phyloP scores from a whole-genome alignment of 306 rosid genomes.

The Benincasa hispida region DNA sequence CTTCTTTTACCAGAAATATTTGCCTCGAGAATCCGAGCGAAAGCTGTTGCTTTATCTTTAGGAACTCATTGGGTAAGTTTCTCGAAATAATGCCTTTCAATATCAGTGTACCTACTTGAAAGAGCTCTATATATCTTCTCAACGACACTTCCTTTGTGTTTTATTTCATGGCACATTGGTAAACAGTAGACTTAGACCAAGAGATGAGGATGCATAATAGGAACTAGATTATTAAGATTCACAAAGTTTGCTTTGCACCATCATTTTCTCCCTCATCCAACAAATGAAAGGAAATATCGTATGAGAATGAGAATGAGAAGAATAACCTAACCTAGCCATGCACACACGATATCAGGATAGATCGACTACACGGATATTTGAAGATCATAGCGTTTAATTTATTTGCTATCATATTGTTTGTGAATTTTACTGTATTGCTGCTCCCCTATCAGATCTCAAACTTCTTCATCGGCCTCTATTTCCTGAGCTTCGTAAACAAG shows the following conservation, averaged over 20 bases:
- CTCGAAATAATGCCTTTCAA: not conserved
- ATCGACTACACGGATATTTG: not conserved
- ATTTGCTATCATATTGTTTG: not conserved
- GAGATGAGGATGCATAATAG: not conserved
- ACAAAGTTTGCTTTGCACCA: not conserved
- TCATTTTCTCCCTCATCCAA: not conserved
- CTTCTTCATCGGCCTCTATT: slow-evolving; percentile 79
- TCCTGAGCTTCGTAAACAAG: slow-evolving; percentile 84
- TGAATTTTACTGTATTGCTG: slow-evolving; percentile 2
- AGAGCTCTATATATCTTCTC: not conserved
- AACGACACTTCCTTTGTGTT: not conserved
- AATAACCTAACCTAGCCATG: not conserved
- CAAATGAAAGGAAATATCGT: not conserved
- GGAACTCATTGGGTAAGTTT: slow-evolving; percentile 96
- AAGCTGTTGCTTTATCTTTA: slow-evolving; percentile 83
- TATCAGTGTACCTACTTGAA: not conserved
- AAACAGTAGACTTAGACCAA: not conserved
- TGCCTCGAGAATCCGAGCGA: slow-evolving; percentile 93
- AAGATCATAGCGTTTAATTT: not conserved
- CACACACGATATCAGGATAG: not conserved
- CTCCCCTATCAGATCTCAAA: slow-evolving; percentile 58
- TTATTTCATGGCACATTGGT: not conserved
- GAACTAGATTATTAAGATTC: not conserved
- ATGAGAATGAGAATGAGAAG: not conserved
- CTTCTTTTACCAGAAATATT: slow-evolving; percentile 96